Conservation (phyloP, 2,329 filamentous ascomycete species). For the Thelonectria olida region DNA sequence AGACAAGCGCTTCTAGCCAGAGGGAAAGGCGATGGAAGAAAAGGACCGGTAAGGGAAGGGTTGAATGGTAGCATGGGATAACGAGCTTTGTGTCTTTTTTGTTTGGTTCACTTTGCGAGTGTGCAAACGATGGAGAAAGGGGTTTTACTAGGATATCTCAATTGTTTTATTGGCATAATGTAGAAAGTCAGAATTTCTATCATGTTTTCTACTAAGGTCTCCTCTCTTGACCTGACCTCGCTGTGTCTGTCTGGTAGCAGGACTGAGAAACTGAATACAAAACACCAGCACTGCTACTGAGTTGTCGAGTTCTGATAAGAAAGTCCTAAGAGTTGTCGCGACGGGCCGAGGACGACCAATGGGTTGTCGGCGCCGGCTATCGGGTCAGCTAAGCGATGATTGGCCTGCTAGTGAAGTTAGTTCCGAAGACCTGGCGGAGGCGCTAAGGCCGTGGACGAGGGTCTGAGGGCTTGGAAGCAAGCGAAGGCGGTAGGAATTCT, state of each 20-base stretch:
- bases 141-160: conserved; percentile 35
- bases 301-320: background rate
- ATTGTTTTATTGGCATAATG: conserved; percentile 37
- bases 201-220: conserved; percentile 18
- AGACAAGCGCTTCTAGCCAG: conserved; percentile 2
- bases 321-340: conserved; percentile 23
- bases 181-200: conserved; percentile 29
- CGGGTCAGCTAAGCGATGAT: conserved; percentile 40
- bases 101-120: conserved; percentile 4
- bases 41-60: conserved; percentile 31
- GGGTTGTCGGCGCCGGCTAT: conserved; percentile 41
- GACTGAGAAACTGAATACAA: background rate
- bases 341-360: conserved; percentile 21
- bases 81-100: conserved; percentile 19
- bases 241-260: background rate
- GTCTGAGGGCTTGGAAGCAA: background rate
- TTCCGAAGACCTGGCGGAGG: conserved; percentile 10
- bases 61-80: conserved; percentile 19
- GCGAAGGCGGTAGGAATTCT: background rate
- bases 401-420: conserved; percentile 30
- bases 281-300: background rate
- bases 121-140: conserved; percentile 9
- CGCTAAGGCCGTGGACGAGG: background rate
- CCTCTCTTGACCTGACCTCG: conserved; percentile 9
- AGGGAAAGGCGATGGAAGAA: conserved; percentile 18